These are phyloP conservation scores for Lupinus albus DNA, from an alignment of 306 rosid genomes.

Conservation along the genomic window DNA sequence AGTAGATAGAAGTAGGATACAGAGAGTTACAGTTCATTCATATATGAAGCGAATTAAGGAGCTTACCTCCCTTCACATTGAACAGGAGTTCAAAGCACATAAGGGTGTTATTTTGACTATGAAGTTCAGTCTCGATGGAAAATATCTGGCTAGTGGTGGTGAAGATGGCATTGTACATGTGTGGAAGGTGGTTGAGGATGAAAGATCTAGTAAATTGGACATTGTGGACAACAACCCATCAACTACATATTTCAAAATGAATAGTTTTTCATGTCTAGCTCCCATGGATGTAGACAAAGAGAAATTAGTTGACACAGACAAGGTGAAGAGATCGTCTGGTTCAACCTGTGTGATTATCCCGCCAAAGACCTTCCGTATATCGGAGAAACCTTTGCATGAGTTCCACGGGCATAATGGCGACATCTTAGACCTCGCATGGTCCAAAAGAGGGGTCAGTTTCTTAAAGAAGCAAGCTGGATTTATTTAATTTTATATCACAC, in stretches of 20 bases:
- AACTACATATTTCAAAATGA: constrained; percentile 64
- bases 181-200: constrained; percentile 77
- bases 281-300: constrained; percentile 57
- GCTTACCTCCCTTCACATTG: constrained; percentile 68
- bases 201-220: constrained; percentile 52
- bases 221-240: constrained; percentile 61
- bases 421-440: constrained; percentile 88
- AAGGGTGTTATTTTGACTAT: constrained; percentile 73
- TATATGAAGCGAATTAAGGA: constrained; percentile 65
- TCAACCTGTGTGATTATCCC: constrained; percentile 79
- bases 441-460: constrained; percentile 73
- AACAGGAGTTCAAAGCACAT: constrained; percentile 76
- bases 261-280: constrained; percentile 53
- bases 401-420: constrained; percentile 71
- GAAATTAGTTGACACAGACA: constrained; percentile 44
- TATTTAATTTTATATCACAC: neutral
- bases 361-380: constrained; percentile 64
- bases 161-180: constrained; percentile 78
- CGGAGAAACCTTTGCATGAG: constrained; percentile 73
- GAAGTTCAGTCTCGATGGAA: constrained; percentile 88
- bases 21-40: constrained; percentile 63
- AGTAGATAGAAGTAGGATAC: constrained; percentile 41
- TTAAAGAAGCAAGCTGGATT: constrained; percentile 30
- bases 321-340: constrained; percentile 56
- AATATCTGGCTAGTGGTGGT: constrained; percentile 80